Conservation (phyloP, 1,139 yeast species). For the Hemisphaericaspora xylofermentans region DNA sequence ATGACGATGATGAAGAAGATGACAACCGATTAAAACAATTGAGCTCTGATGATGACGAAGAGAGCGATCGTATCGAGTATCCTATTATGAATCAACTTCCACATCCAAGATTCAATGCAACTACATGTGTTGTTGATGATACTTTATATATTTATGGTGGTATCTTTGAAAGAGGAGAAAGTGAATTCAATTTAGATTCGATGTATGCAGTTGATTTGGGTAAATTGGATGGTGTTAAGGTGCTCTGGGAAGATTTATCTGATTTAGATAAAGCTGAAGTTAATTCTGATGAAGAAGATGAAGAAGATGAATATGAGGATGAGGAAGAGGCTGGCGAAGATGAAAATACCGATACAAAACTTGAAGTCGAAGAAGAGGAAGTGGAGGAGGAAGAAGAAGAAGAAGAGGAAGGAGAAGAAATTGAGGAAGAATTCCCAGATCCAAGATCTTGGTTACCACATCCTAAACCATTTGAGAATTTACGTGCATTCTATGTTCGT, state of each 20-base stretch:
- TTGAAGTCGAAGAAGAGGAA: slow-evolving; percentile 49
- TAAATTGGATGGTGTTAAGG: slow-evolving; percentile 82
- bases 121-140: slow-evolving; percentile 85
- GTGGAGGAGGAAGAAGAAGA: slow-evolving; percentile 62
- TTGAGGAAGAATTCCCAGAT: slow-evolving; percentile 77
- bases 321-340: slow-evolving; percentile 69
- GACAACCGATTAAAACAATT: slow-evolving; percentile 41
- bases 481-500: slow-evolving; percentile 81
- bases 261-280: slow-evolving; percentile 30
- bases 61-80: slow-evolving; percentile 42
- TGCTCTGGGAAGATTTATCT: slow-evolving; percentile 82
- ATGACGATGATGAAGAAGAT: slow-evolving; percentile 41
- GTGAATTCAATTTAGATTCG: slow-evolving; percentile 80
- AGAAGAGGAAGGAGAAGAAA: slow-evolving; percentile 58
- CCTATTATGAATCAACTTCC: slow-evolving; percentile 67
- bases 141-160: slow-evolving; percentile 88
- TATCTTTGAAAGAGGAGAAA: slow-evolving; percentile 83
- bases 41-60: slow-evolving; percentile 38
- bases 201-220: slow-evolving; percentile 85
- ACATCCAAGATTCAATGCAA: slow-evolving; percentile 85
- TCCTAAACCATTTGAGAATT: slow-evolving; percentile 89
- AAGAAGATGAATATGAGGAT: slow-evolving; percentile 54
- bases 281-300: slow-evolving; percentile 45
- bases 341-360: slow-evolving; percentile 54
- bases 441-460: slow-evolving; percentile 96